Evolutionary conservation across 1,139 yeast species (phyloP), one percentile per base, ranked within the genome.

Genomic region (Pichia sp.): DNA sequence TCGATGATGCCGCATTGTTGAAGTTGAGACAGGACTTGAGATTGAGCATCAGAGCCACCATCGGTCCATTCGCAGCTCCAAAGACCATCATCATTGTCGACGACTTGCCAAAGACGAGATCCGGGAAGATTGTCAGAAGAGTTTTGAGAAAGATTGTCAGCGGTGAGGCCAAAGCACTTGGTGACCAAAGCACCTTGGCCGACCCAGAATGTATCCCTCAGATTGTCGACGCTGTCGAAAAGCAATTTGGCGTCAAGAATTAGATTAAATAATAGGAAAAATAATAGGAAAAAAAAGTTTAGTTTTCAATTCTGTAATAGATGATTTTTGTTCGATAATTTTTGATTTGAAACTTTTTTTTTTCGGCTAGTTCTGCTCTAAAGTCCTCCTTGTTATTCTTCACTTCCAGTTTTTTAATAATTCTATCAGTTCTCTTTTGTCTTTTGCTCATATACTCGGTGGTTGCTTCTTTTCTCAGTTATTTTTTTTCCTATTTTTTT

Each of bases 41-140:
- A 55, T 72, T 91, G 72, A 90, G 85, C 65, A 97, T 93, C 49
- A 85, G 99, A 75, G 85, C 86, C 68, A 89, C 85, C 67, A 93
- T 93, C 69, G 99, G 99, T 52, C 99, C 99, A 52, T 93, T 93
- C 73, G 99, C 99, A 44, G 96, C 98, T 54, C 99, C 99, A 70
- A 91, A 91, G 75, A 77, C 87, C 44, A 91, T 91, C 52, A 82
- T 91, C 58, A 75, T 90, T 58, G 96, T 93, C 52, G 80, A 79
- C 55, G 99, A 93, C 67, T 81, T 93, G 71, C 99, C 99, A 71
- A 91, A 90, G 81, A 93, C 99, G 36, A 83, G 99, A 75, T 89
- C 96, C 30, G 99, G 99, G 66, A 93, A 93, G 80, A 91, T 93
- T 70, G 91, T 93, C 96, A 87, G 99, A 79, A 87, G 99, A 77